A percentile compares a stretch with the other conserved stretches of the same genome.
Conservation (phyloP, 75 land plant species). For the Selaginella moellendorffii region DNA sequence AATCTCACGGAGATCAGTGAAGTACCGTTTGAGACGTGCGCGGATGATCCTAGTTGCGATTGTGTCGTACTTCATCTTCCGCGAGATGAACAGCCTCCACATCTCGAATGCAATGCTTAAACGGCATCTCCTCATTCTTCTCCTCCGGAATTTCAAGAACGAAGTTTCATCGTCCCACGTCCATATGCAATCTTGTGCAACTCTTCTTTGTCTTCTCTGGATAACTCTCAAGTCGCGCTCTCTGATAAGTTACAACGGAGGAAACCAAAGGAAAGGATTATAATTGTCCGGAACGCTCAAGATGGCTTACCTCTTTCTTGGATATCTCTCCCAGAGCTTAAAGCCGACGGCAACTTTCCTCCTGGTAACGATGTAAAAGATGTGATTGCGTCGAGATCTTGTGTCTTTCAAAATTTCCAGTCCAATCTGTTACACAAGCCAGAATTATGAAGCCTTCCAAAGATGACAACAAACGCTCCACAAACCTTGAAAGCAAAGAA, state of each 20-base stretch:
- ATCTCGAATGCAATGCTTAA: neutral
- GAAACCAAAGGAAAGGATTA: neutral
- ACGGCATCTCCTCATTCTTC: neutral
- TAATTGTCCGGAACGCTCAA: neutral
- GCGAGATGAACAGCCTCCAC: neutral
- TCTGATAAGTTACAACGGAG: neutral
- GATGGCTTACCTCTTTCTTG: neutral
- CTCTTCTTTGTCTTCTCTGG: neutral
- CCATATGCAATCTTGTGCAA: neutral
- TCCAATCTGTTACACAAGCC: neutral
- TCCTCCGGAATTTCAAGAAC: neutral
- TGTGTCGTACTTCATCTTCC: neutral
- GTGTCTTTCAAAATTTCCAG: neutral
- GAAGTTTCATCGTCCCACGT: neutral
- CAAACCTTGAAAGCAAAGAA: slow-evolving; percentile 19
- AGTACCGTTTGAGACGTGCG: neutral
- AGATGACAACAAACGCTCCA: no score
- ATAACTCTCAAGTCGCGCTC: neutral
- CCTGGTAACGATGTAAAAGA: neutral
- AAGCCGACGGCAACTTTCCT: neutral
- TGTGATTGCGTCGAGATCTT: neutral
- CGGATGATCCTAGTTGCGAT: neutral
- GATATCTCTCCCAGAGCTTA: neutral
- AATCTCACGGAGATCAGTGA: neutral
- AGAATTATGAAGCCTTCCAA: no score